Base-by-base conservation (phyloP, 2,329 filamentous ascomycete genomes). In the Exophiala sideris region DNA sequence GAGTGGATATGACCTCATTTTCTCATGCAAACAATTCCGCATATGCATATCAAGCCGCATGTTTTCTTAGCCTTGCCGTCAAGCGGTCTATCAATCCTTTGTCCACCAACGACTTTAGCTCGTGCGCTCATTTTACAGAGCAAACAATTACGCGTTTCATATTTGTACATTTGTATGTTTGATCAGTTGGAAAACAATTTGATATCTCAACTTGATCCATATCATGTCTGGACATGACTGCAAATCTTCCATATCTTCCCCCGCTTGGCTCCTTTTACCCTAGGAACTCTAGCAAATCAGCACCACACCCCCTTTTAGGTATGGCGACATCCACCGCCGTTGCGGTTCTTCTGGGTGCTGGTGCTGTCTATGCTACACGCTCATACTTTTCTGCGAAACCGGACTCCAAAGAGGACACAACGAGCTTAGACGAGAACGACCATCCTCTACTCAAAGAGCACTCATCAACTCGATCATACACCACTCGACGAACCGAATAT, bases 401-500 rank as follows among this genome's bases (percentile, higher is more conserved):
- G 16, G 35, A 40, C 10, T 16, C 35, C 34, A 21, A 20, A 8
- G 24, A 39, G 21, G 36, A 40, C 2, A 36, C 20, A 24, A 51
- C 34, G 14, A 45, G 20, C 10, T 24, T 6, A 34, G 45, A 47
- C 29, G 56, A 69, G 54, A 86, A 83, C 20, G 91, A 96, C 65
- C 90, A 91, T 29, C 79, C 84, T n/a, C 78, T 96, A 10, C 78
- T 97, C 56, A 86, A 80, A 68, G 87, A 91, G 63, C 80, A 92
- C 69, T 91, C 89, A 11, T 78, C 81, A 36, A 79, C 87, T 62
- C 80, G 81, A 65, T 79, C 84, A 4, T 95, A 91, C 70, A 84
- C 79, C n/a, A 91, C 91, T 2, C 78, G 77, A 12, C 73, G 79
- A 35, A 76, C 85, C 60, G 85, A 81, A 7, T 97, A 96, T 68